Evolutionary conservation across 805 yeast genomes (phyloP).

Genomic region (Candida coquimbonensis): DNA sequence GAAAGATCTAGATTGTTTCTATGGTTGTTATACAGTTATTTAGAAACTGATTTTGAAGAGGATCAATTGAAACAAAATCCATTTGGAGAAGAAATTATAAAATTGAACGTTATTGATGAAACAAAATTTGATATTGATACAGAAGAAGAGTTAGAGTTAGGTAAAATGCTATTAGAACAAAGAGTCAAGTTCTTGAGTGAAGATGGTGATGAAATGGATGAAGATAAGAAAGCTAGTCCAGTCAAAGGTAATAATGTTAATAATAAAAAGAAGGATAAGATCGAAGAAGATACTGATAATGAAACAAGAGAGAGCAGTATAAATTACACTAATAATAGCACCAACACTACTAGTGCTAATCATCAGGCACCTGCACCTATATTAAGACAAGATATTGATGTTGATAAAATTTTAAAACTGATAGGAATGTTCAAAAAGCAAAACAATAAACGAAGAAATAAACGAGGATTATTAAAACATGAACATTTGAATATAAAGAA

Average conservation of each 20-base stretch:
- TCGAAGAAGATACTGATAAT: background rate
- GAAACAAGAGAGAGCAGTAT: background rate
- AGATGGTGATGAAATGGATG: conserved; percentile 5
- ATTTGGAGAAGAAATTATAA: conserved; percentile 42
- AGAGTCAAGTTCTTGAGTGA: conserved; percentile 30
- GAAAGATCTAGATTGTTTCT: conserved; percentile 67
- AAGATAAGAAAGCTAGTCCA: background rate
- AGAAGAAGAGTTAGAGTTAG: conserved; percentile 35
- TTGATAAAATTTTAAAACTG: conserved; percentile 13
- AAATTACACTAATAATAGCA: background rate
- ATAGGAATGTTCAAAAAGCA: conserved; percentile 8
- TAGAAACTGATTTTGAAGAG: conserved; percentile 61
- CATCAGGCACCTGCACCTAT: conserved; percentile 3
- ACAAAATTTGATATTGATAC: conserved; percentile 34
- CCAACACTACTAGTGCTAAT: background rate
- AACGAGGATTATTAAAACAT: conserved; percentile 13
- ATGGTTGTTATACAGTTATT: conserved; percentile 77
- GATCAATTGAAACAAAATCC: conserved; percentile 50
- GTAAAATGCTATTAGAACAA: conserved; percentile 32
- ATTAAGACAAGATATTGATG: conserved; percentile 22
- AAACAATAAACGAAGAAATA: conserved; percentile 10
- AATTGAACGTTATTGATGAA: conserved; percentile 18
- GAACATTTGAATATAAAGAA: conserved; percentile 14
- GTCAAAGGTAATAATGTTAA: background rate
- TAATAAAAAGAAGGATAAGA: background rate